Base-by-base conservation (phyloP, 129 eudicot species). In the Tanacetum coccineum region DNA sequence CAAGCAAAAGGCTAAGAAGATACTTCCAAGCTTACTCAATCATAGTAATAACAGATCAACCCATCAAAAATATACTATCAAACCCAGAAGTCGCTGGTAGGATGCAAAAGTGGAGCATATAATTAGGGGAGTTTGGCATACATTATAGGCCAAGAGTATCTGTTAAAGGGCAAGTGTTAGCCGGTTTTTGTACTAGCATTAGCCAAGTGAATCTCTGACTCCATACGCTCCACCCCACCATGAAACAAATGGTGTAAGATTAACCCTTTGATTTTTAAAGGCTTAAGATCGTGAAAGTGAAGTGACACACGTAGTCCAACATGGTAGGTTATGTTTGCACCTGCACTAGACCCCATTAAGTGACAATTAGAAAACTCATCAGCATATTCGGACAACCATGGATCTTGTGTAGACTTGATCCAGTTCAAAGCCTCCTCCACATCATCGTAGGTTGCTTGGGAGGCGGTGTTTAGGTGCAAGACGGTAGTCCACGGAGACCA, bases 381-480 rank as follows among this genome's bases (percentile, higher is more conserved):
- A 21, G 76, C 88, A n/a, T 48, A 80, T 1, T 71, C 13, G 1
- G 46, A 36, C 28, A 86, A 42, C 93, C 93, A 82, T 32, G 58
- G 58, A 26, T 80, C 88, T 11, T 48, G 52, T 6, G 71, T 19
- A 17, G 45, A 44, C 13, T 80, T 70, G 12, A 82, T 56, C 80
- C 80, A 82, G n/a, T 57, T 20, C 66, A 85, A 69, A 5, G 79
- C 84, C 60, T 82, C 87, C 26, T 79, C 18, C 19, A 76, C 91
- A 28, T 85, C 91, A 1, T 82, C 83, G 30, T 81, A 85, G 8
- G 87, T 84, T 0, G 84, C 87, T 39, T n/a, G 91, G 91, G 9
- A 85, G 91, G 42, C 91, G 87, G 57, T 82, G 78, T 49, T 82
- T 87, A 0, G 91, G 91, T 10, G 87, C 81, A 0, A 85, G 78